Conservation (phyloP, 192 early-diverging fungal species). For the Allomyces javanicus region DNA sequence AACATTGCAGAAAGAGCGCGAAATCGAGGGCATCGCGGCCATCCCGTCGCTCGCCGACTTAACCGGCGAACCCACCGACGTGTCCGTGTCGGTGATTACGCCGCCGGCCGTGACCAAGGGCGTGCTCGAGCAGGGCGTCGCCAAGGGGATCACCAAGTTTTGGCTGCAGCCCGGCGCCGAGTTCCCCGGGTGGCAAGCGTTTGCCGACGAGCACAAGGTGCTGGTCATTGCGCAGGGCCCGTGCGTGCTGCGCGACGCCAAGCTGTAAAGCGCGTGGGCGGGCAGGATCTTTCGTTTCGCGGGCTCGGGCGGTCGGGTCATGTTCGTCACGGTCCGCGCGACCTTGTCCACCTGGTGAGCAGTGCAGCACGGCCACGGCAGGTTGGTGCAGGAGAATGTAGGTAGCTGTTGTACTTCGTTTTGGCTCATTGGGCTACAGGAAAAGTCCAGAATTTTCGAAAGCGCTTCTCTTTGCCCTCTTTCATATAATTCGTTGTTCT, state of each 20-base stretch:
- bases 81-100: slow-evolving; percentile 21
- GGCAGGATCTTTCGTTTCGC: too few relatives aligned
- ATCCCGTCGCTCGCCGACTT: background rate
- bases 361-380: too few relatives aligned
- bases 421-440: too few relatives aligned
- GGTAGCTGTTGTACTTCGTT: too few relatives aligned
- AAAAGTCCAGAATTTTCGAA: too few relatives aligned
- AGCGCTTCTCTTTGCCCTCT: too few relatives aligned
- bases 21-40: slow-evolving; percentile 6
- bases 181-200: slow-evolving; percentile 8
- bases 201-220: slow-evolving; percentile 7
- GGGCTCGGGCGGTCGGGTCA: too few relatives aligned
- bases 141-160: slow-evolving; percentile 18
- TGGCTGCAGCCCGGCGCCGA: slow-evolving; percentile 33
- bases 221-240: slow-evolving; percentile 20
- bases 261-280: slow-evolving; percentile 2
- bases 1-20: slow-evolving; percentile 1
- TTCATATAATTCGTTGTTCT: too few relatives aligned
- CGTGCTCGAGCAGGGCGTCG: slow-evolving; percentile 16
- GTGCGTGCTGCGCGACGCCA: slow-evolving; percentile 20
- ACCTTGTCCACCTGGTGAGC: too few relatives aligned
- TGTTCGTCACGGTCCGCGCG: too few relatives aligned
- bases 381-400: too few relatives aligned
- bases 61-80: background rate
- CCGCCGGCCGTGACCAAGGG: slow-evolving; percentile 21